Evolutionary conservation across 257 asterid species (phyloP), one percentile per base, ranked within the genome.

Genomic region (Solanum habrochaites): DNA sequence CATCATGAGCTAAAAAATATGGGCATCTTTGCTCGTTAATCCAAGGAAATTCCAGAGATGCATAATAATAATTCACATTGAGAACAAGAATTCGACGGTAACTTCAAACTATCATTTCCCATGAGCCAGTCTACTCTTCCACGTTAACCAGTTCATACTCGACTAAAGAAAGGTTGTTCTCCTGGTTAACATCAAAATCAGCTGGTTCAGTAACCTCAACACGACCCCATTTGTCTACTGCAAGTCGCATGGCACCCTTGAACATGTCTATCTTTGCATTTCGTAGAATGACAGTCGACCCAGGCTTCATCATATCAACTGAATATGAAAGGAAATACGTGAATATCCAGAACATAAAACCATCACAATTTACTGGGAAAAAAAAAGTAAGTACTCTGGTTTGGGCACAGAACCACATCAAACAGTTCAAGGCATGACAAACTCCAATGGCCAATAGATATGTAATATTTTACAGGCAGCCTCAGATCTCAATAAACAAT

Each of bases 201-300:
- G 91, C 90, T 20, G 91, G 89, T 78, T 90, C 92, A 52, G 92
- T 78, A 6, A 87, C 93, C 88, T 91, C 90, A 23, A 91, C 86
- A 45, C 91, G 91, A 42, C 93, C 93, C 93, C 93, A 91, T 88
- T 89, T 91, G 85, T 91, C 91, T 45, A 91, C 91, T 85, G 91
- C 93, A 21, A 91, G 88, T 70, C 93, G 87, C 93, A 91, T 91
- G 31, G 93, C 88, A 67, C 93, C 91, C 78, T 89, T 89, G 90
- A 89, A 91, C 91, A 91, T 88, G 62, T 91, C 93, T 9, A 91
- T 91, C 89, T 89, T 91, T 74, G 91, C 90, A 82, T 89, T 89
- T 27, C 91, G 91, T 58, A 91, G 88, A 81, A 85, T 91, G 71
- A 91, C 88, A 29, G 90, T 91, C 11, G 87, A 14, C 16, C 66